phyloP scores from a whole-genome alignment of 352 stramenopile genomes.

The Aphanomyces invadans region DNA sequence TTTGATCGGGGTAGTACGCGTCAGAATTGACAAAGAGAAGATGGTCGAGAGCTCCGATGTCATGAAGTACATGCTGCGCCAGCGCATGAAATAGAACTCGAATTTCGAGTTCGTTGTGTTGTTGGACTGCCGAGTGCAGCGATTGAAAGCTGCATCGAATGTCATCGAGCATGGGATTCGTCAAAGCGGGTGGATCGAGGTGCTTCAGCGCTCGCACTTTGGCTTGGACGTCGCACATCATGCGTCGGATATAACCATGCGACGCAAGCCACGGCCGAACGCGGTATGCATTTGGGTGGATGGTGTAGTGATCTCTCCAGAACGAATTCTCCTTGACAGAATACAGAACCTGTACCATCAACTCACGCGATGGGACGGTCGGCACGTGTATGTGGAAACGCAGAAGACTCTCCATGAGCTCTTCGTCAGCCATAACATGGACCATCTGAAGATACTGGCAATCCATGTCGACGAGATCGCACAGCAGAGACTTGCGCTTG shows the following conservation, averaged over 20 bases:
- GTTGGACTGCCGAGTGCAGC: not conserved
- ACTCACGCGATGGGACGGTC: not conserved
- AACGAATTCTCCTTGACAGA: not conserved
- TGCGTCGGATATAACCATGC: not conserved
- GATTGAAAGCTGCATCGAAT: not conserved
- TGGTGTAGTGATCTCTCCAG: not conserved
- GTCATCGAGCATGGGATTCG: not conserved
- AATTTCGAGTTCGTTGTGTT: not conserved
- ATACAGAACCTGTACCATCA: not conserved
- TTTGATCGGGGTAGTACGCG: not conserved
- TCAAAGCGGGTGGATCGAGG: not conserved
- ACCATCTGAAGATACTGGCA: slow-evolving; percentile 1
- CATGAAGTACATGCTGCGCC: not conserved
- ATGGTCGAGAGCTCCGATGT: not conserved
- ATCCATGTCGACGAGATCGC: not conserved
- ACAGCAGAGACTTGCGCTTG: not conserved
- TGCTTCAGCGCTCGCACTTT: not conserved
- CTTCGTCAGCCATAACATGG: not conserved
- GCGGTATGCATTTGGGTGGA: not conserved
- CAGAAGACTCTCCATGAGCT: not conserved
- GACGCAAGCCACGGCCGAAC: not conserved
- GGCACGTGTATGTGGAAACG: not conserved
- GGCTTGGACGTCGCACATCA: not conserved
- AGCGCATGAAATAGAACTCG: not conserved
- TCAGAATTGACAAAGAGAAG: not conserved